Evolutionary conservation across 768 basidiomycete species (phyloP).

Genomic region (Amanita rimosa): DNA sequence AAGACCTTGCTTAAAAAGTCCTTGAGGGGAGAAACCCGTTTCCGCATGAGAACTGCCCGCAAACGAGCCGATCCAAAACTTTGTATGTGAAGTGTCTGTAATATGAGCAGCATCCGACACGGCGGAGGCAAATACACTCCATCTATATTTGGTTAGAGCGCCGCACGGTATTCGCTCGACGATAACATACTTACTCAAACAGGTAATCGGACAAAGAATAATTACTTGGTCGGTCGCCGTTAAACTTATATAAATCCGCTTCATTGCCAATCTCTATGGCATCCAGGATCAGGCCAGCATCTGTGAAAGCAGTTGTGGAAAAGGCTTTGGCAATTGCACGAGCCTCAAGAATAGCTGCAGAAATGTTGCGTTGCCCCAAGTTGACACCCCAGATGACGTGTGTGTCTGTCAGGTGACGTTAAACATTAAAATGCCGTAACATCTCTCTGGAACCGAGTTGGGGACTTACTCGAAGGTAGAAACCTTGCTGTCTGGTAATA

Average conservation of each 20-base stretch:
- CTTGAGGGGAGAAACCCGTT: conserved; percentile 49
- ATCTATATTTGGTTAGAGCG: conserved; percentile 22
- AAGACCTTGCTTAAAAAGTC: conserved; percentile 40
- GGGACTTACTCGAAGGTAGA: conserved; percentile 35
- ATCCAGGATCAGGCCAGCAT: conserved; percentile 35
- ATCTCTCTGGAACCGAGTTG: conserved; percentile 1
- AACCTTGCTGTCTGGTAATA: conserved; percentile 43
- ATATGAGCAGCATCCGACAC: conserved; percentile 30
- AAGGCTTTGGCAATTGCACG: conserved; percentile 39
- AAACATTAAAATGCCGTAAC: neutral
- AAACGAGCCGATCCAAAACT: conserved; percentile 39
- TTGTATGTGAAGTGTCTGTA: conserved; percentile 23
- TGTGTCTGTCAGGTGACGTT: conserved; percentile 27
- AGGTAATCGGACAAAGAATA: conserved; percentile 37
- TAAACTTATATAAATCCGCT: conserved; percentile 40
- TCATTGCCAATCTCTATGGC: conserved; percentile 57
- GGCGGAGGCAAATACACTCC: conserved; percentile 40
- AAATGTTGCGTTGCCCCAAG: conserved; percentile 42
- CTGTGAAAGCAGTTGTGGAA: conserved; percentile 22
- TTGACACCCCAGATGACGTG: conserved; percentile 61
- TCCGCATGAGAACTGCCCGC: conserved; percentile 35
- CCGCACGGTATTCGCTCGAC: no score
- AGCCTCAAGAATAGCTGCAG: conserved; percentile 35
- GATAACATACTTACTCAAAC: conserved; percentile 27
- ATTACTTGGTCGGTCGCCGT: conserved; percentile 26